Evolutionary conservation across 2,329 filamentous ascomycete species (phyloP).

Genomic region (Akanthomyces dipterigenus): DNA sequence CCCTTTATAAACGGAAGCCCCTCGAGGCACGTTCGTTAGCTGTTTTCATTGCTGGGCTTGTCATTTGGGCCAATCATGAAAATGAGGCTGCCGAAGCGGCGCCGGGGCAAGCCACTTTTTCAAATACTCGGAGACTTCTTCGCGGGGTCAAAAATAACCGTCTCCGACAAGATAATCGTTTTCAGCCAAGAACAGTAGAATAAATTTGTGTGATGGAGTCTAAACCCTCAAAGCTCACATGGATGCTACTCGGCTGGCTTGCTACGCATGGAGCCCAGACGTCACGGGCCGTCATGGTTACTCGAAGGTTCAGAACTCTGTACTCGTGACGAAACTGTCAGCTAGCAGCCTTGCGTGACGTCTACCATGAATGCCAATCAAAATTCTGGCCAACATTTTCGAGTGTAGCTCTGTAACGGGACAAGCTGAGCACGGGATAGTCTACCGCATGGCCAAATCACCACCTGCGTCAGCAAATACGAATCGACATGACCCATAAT

Average conservation of each 20-base stretch:
- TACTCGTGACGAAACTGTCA: background rate
- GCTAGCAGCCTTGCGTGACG: background rate
- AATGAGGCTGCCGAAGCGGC: background rate
- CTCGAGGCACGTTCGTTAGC: no score
- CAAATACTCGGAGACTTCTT: no score
- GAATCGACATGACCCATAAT: background rate
- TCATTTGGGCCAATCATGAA: background rate
- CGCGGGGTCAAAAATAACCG: no score
- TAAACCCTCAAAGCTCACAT: no score
- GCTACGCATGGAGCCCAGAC: no score
- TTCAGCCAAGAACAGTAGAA: no score
- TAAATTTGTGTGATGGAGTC: no score
- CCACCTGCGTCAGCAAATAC: background rate
- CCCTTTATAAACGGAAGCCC: no score
- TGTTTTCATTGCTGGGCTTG: background rate
- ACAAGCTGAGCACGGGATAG: background rate
- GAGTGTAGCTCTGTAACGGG: background rate
- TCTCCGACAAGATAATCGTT: no score
- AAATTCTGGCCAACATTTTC: background rate
- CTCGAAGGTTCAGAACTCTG: no score
- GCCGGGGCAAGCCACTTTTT: background rate
- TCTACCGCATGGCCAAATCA: background rate
- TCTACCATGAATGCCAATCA: background rate
- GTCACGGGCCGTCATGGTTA: no score
- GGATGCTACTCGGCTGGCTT: no score